phyloP scores from a whole-genome alignment of 202 grass and related monocot genomes.

The Zoysia matrella region DNA sequence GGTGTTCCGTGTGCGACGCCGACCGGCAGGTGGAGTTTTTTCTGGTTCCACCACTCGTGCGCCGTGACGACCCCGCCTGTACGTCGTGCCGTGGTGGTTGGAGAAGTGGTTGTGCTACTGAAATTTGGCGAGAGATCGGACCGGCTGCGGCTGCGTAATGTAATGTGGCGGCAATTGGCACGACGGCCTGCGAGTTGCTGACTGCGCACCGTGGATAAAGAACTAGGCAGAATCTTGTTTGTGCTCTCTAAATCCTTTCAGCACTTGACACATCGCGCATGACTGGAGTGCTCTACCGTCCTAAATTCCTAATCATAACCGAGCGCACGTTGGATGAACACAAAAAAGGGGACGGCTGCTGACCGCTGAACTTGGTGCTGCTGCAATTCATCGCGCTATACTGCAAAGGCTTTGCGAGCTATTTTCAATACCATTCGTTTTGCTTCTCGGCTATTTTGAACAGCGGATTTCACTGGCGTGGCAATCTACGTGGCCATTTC shows the following conservation, averaged over 20 bases:
- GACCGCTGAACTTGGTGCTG: not conserved
- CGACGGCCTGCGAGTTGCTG: no score
- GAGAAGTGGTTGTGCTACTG: not conserved
- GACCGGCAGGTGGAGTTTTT: slow-evolving; percentile 8
- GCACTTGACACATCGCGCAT: not conserved
- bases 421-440: not conserved
- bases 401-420: no score
- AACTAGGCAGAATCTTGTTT: not conserved
- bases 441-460: no score
- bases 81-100: not conserved
- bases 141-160: no score
- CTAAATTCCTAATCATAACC: not conserved
- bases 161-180: no score
- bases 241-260: not conserved
- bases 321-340: not conserved
- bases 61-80: not conserved
- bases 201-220: not conserved
- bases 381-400: no score
- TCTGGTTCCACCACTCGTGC: slow-evolving; percentile 6
- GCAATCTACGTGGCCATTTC: no score
- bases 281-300: not conserved
- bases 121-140: no score
- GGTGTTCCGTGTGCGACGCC: not conserved
- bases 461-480: no score
- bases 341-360: not conserved